Conservation (phyloP, 2,329 filamentous ascomycete species). For the Elsinoe batatas region DNA sequence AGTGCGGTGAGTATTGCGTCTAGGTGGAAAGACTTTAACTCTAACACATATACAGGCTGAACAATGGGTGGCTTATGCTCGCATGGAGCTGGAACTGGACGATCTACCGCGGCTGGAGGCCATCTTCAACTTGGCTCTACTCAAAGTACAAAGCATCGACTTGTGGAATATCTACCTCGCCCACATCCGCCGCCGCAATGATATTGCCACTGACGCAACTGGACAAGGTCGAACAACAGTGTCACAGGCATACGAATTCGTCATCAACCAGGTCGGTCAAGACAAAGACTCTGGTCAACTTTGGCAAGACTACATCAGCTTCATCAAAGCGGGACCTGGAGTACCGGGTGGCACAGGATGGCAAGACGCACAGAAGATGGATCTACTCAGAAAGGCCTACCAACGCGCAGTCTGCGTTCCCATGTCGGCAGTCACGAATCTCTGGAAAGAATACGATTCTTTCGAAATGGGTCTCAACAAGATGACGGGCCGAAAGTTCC, state of each 20-base stretch:
- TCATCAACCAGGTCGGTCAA: constrained; percentile 78
- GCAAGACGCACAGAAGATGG: constrained; percentile 99
- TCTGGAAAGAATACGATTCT: constrained; percentile 97
- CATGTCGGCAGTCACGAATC: constrained; percentile 65
- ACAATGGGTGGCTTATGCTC: constrained; percentile 79
- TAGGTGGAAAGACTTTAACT: constrained; percentile 1
- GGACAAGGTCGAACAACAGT: constrained; percentile 71
- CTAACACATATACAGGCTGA: constrained; percentile 59
- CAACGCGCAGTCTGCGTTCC: constrained; percentile 83
- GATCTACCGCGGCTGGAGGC: constrained; percentile 71
- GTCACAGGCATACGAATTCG: constrained; percentile 82
- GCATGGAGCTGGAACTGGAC: constrained; percentile 81
- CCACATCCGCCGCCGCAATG: constrained; percentile 86
- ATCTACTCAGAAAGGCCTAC: constrained; percentile 81
- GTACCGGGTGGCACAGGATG: constrained; percentile 69
- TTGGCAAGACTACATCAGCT: constrained; percentile 92
- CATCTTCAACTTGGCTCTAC: constrained; percentile 71
- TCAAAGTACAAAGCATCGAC: constrained; percentile 69
- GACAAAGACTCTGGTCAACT: constrained; percentile 83
- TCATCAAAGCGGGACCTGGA: constrained; percentile 80
- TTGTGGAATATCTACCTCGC: constrained; percentile 92
- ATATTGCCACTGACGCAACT: constrained; percentile 67
- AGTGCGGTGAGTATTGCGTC: constrained; percentile 61
- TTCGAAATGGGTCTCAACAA: constrained; percentile 95
- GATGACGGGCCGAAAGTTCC: constrained; percentile 81